Conservation (phyloP, 176 grass and related monocot species). For the Ensete glaucum region DNA sequence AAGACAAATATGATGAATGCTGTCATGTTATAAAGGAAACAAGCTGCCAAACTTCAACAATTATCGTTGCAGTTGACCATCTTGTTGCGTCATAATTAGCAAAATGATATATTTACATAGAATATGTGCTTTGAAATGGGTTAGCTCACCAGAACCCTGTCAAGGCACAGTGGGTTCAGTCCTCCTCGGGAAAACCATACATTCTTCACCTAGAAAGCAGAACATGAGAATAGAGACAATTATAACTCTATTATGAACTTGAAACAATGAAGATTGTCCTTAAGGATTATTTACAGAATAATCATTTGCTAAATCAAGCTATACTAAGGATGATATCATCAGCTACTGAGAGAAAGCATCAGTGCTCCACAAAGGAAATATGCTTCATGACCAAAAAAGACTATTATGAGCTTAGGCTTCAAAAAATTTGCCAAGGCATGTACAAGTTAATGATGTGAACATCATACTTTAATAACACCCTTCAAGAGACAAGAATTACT, state of each 20-base stretch:
- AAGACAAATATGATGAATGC: background rate
- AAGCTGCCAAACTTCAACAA: background rate
- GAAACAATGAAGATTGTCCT: too few relatives aligned
- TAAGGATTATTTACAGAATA: background rate
- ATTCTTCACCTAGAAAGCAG: slow-evolving; percentile 35
- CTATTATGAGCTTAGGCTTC: background rate
- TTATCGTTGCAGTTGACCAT: background rate
- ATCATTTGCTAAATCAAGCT: background rate
- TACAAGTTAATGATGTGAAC: too few relatives aligned
- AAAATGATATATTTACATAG: background rate
- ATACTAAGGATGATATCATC: background rate
- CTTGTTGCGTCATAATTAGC: background rate
- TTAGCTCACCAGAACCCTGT: slow-evolving; percentile 48
- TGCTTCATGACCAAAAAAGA: background rate
- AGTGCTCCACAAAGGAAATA: background rate
- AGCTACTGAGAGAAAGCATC: background rate
- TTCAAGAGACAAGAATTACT: too few relatives aligned
- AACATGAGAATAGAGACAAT: background rate
- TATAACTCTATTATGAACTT: background rate
- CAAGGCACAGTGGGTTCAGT: slow-evolving; percentile 50
- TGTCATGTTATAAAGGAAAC: background rate
- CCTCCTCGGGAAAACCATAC: slow-evolving; percentile 45
- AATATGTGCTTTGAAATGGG: background rate
- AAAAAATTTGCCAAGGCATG: background rate
- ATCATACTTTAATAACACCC: too few relatives aligned